These are phyloP conservation scores for Priceomyces castillae DNA, from an alignment of 805 yeast species.

Conservation along the genomic window DNA sequence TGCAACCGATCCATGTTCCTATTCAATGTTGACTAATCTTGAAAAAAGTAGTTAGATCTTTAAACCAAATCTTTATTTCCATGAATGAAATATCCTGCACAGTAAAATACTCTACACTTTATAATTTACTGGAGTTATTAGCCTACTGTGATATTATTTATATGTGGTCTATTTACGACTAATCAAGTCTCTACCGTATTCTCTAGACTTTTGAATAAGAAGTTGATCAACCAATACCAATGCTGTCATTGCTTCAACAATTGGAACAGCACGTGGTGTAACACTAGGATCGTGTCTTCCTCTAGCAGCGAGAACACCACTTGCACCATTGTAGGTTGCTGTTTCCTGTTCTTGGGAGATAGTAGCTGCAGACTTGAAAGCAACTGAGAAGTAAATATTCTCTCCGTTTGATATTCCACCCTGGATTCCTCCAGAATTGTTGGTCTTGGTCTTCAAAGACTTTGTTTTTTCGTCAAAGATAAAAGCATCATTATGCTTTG, in stretches of 20 bases:
- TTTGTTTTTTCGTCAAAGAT: conserved; percentile 55
- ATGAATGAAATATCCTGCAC: background rate
- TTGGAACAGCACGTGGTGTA: conserved; percentile 97
- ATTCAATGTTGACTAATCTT: background rate
- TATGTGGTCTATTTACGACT: background rate
- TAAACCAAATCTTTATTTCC: too few species aligned
- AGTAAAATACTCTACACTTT: background rate
- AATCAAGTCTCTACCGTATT: conserved; percentile 25
- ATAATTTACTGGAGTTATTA: too few species aligned
- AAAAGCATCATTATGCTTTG: conserved; percentile 91
- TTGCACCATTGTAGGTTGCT: conserved; percentile 81
- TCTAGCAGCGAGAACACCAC: conserved; percentile 87
- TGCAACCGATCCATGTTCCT: conserved; percentile 29
- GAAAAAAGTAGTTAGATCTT: background rate
- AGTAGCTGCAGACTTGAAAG: conserved; percentile 98
- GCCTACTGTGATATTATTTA: background rate
- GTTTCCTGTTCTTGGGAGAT: conserved; percentile 91
- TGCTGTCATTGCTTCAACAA: conserved; percentile 98
- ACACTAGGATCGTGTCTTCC: conserved; percentile 99
- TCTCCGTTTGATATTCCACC: conserved; percentile 99
- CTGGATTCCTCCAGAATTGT: conserved; percentile 95
- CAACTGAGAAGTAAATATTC: conserved; percentile 88
- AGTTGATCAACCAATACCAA: conserved; percentile 84
- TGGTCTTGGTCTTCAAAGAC: conserved; percentile 79
- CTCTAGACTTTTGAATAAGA: conserved; percentile 84